Conservation (phyloP, 179 eudicot genomes). For the Patellifolia procumbens region DNA sequence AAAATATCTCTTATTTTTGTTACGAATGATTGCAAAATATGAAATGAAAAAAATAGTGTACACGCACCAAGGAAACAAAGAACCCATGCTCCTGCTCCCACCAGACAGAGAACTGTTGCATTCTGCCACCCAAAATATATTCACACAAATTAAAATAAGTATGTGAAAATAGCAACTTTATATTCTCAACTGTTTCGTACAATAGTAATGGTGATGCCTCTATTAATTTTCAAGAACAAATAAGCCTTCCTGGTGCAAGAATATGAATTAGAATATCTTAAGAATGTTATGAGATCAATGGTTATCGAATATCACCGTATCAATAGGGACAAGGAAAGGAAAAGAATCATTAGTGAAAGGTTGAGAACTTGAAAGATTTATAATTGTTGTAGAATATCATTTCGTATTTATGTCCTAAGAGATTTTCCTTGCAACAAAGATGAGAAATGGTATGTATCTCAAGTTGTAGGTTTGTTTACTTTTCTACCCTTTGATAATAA, state of each 20-base stretch:
- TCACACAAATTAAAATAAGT: neutral
- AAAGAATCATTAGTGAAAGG: no score
- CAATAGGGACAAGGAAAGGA: no score
- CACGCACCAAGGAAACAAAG: conserved; percentile 78
- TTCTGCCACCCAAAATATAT: conserved; percentile 49
- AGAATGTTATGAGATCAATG: no score
- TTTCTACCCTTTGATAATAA: no score
- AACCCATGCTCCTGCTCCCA: conserved; percentile 70
- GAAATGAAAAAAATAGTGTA: neutral
- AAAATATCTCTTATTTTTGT: neutral
- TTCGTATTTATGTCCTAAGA: no score
- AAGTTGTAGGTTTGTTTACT: no score
- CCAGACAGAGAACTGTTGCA: conserved; percentile 55
- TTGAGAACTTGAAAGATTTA: no score
- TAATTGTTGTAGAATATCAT: no score
- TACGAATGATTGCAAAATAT: neutral
- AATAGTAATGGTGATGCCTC: neutral
- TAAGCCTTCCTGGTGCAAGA: neutral
- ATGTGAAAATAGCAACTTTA: neutral
- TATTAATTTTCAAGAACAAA: neutral
- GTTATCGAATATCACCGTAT: no score
- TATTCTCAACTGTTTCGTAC: neutral
- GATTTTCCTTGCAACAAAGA: no score
- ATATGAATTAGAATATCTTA: neutral
- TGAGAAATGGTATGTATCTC: no score